Evolutionary conservation across 179 eudicot species (phyloP).

Genomic region (Sideroxylon spinosum): DNA sequence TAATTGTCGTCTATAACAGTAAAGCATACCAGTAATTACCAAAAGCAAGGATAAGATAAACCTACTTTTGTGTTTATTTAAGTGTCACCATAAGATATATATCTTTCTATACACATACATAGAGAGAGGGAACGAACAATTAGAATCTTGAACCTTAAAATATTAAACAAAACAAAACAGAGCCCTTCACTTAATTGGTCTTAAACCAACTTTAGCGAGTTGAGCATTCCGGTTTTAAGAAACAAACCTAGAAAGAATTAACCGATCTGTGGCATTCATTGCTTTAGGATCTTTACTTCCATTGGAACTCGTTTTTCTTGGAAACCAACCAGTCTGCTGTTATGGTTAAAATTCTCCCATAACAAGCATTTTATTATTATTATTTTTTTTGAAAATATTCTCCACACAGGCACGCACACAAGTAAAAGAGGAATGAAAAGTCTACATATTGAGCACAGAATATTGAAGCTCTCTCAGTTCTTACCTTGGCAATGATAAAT

Average conservation of each 20-base stretch:
- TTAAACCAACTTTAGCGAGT: neutral
- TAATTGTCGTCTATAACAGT: neutral
- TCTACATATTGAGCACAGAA: no score
- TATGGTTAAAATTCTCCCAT: neutral
- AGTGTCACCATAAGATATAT: neutral
- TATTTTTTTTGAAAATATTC: no score
- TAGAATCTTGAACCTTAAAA: neutral
- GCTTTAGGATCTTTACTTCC: neutral
- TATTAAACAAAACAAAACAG: no score
- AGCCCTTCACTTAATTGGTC: no score
- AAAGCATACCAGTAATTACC: neutral
- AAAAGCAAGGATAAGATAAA: neutral
- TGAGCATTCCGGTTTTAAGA: neutral
- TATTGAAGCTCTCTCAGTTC: no score
- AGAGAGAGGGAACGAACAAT: neutral
- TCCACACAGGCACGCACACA: no score
- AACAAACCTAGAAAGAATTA: neutral
- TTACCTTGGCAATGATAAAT: no score
- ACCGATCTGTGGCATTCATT: neutral
- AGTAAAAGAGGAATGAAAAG: no score
- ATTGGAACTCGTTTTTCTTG: neutral
- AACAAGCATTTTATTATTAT: neutral
- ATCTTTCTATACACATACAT: neutral
- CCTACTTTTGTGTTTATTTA: neutral
- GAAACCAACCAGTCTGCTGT: neutral